Conservation (phyloP, 768 basidiomycete species). For the Lactarius vividus region DNA sequence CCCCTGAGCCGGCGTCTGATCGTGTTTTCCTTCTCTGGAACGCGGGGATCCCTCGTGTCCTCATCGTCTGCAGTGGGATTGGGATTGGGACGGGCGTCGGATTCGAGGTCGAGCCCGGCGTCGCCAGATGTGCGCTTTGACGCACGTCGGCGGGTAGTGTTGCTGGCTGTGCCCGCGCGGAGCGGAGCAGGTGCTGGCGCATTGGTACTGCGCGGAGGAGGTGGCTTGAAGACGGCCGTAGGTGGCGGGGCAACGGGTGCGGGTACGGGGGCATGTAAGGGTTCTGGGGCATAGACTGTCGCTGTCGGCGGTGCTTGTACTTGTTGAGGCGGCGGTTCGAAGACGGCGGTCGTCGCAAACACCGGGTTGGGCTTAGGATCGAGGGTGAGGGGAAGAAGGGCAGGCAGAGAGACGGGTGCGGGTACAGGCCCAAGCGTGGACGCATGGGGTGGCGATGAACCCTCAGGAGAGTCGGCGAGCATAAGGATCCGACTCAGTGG, state of each 20-base stretch:
- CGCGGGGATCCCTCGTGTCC: slow-evolving; percentile 13
- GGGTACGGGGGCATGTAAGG: slow-evolving; percentile 11
- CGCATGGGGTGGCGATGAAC: slow-evolving; percentile 32
- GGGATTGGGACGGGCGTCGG: slow-evolving; percentile 18
- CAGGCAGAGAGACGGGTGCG: slow-evolving; percentile 28
- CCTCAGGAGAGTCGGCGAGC: slow-evolving; percentile 60
- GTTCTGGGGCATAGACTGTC: background rate
- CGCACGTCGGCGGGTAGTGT: slow-evolving; percentile 32
- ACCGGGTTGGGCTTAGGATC: background rate
- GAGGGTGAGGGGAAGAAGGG: background rate
- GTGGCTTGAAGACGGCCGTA: slow-evolving; percentile 10
- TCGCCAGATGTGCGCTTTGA: slow-evolving; percentile 20
- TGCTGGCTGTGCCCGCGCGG: slow-evolving; percentile 19
- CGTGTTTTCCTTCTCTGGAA: slow-evolving; percentile 28
- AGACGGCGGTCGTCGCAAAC: background rate
- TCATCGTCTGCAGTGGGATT: background rate
- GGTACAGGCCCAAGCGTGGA: slow-evolving; percentile 25
- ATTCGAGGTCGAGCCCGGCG: slow-evolving; percentile 17
- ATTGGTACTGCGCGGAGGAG: background rate
- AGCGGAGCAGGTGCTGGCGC: slow-evolving; percentile 17
- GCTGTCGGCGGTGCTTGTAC: background rate
- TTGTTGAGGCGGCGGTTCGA: slow-evolving; percentile 3
- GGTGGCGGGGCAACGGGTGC: slow-evolving; percentile 21
- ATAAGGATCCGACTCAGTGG: slow-evolving; percentile 77
- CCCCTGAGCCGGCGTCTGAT: slow-evolving; percentile 24